phyloP scores from a whole-genome alignment of 352 stramenopile species.

The Halophytophthora polymorphica region DNA sequence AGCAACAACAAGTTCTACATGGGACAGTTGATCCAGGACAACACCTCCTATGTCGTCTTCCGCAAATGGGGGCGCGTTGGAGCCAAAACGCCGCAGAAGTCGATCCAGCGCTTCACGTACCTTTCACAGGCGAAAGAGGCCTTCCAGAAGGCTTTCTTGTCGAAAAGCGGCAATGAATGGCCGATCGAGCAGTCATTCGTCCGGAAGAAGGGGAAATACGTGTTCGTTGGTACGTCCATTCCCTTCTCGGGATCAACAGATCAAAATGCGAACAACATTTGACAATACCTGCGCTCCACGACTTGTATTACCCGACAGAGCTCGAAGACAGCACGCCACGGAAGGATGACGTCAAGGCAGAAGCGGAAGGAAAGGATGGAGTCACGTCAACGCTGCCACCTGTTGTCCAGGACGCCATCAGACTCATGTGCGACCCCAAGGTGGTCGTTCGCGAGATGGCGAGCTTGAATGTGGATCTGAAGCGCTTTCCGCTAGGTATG shows the following conservation, averaged over 20 bases:
- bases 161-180: constrained; percentile 67
- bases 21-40: constrained; percentile 56
- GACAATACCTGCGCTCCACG: too few relatives aligned
- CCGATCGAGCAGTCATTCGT: constrained; percentile 39
- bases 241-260: too few relatives aligned
- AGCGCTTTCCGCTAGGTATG: constrained; percentile 47
- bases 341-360: constrained; percentile 13
- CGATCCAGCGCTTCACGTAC: constrained; percentile 8
- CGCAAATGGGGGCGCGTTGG: constrained; percentile 70
- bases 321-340: constrained; percentile 37
- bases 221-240: constrained; percentile 48
- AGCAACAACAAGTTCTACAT: constrained; percentile 84
- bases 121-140: constrained; percentile 29
- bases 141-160: constrained; percentile 50
- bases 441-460: constrained; percentile 45
- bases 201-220: constrained; percentile 56
- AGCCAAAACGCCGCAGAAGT: constrained; percentile 43
- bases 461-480: constrained; percentile 47
- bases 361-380: constrained; percentile 23
- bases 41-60: constrained; percentile 41
- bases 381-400: constrained; percentile 25
- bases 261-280: too few relatives aligned
- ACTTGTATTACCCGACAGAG: constrained; percentile 20
- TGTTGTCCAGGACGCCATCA: constrained; percentile 35
- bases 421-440: constrained; percentile 53